These are phyloP conservation scores for Gonium pectorale DNA, from an alignment of 139 green algal species.

Conservation along the genomic window DNA sequence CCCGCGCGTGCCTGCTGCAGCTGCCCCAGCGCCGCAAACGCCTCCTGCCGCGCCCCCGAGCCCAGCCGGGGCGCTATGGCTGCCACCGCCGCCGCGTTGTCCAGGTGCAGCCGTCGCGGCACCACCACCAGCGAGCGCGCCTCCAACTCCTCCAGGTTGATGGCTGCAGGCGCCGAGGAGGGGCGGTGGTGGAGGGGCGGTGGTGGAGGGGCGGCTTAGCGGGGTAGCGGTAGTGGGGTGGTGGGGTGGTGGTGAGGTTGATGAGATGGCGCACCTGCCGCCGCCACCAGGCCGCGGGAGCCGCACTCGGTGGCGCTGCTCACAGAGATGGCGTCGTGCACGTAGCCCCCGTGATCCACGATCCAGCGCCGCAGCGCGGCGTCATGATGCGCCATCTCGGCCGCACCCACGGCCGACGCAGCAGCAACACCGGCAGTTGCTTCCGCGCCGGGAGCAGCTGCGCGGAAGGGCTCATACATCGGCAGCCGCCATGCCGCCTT, in stretches of 20 bases:
- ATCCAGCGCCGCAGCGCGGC: conserved; percentile 5
- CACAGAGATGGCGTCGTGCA: conserved; percentile 11
- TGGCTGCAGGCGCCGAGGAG: neutral
- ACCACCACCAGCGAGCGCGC: conserved; percentile 4
- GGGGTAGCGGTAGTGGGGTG: too few species aligned
- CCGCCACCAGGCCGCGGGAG: conserved; percentile 16
- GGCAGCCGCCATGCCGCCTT: too few species aligned
- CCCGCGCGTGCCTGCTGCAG: conserved; percentile 25
- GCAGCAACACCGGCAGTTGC: too few species aligned
- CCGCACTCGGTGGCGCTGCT: conserved; percentile 11
- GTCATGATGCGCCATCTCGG: neutral
- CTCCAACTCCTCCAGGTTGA: neutral
- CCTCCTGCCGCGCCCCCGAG: neutral
- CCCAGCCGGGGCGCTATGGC: neutral
- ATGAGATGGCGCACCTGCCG: neutral
- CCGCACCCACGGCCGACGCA: too few species aligned
- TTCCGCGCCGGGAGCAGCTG: too few species aligned
- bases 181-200: too few species aligned
- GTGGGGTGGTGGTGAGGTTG: too few species aligned
- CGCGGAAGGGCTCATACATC: too few species aligned
- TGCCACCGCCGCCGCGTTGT: neutral
- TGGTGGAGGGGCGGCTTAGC: too few species aligned
- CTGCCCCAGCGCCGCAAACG: conserved; percentile 4
- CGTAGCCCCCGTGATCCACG: neutral
- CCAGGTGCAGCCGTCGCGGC: neutral